phyloP scores from a whole-genome alignment of 2,329 filamentous ascomycete genomes.

The Sphaerulina musiva region DNA sequence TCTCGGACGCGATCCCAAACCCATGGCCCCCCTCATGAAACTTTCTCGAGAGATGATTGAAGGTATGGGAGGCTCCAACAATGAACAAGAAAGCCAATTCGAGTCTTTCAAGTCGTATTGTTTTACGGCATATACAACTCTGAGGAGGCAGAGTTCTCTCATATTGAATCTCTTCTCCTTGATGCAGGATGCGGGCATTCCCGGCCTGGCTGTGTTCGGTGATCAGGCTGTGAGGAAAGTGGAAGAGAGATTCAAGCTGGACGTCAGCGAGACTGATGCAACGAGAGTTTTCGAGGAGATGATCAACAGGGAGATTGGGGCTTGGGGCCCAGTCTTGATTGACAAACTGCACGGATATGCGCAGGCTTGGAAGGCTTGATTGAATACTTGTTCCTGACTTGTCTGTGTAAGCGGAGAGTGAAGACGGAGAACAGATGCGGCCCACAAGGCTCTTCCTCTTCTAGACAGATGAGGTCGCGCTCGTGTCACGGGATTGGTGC shows the following conservation, averaged over 20 bases:
- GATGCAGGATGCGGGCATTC: conserved; percentile 97
- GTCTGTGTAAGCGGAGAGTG: too few species aligned
- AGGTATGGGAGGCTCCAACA: conserved; percentile 73
- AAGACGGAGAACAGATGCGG: too few species aligned
- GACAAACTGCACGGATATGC: conserved; percentile 91
- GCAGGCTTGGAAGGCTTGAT: conserved; percentile 59
- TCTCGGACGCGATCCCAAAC: conserved; percentile 91
- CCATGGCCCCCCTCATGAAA: conserved; percentile 95
- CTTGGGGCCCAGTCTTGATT: conserved; percentile 87
- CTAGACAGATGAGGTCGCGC: too few species aligned
- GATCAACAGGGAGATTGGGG: conserved; percentile 84
- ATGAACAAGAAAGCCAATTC: conserved; percentile 53
- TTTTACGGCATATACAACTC: conserved; percentile 85
- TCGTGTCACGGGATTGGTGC: too few species aligned
- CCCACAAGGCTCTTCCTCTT: too few species aligned
- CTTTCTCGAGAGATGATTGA: conserved; percentile 97
- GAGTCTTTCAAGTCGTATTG: conserved; percentile 89
- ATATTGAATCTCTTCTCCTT: conserved; percentile 93
- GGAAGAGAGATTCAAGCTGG: conserved; percentile 86
- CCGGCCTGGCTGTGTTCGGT: conserved; percentile 68
- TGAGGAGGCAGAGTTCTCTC: conserved; percentile 82
- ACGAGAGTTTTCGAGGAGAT: conserved; percentile 79
- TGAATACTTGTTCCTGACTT: neutral
- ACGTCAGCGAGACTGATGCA: conserved; percentile 86
- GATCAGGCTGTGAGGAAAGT: conserved; percentile 95